These are phyloP conservation scores for Aspergillus niger DNA, from an alignment of 2,329 filamentous ascomycete genomes.

Conservation along the genomic window DNA sequence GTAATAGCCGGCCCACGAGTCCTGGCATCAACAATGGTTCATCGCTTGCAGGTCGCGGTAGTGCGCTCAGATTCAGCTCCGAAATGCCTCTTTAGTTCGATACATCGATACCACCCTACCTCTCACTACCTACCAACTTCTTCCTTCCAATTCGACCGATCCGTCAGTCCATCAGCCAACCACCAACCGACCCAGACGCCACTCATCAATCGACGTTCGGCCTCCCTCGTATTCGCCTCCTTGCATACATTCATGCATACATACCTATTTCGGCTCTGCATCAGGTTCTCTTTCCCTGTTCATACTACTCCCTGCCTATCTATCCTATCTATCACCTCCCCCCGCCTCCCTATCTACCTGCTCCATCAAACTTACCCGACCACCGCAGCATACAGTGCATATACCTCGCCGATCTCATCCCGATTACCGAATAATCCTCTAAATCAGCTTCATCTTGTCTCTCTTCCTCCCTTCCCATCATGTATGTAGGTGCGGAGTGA, in stretches of 20 bases:
- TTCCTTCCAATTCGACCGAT: neutral
- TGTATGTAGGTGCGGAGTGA: neutral
- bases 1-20: slow-evolving; percentile 43
- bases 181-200: neutral
- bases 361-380: neutral
- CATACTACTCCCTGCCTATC: neutral
- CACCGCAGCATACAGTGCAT: neutral
- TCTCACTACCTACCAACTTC: neutral
- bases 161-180: neutral
- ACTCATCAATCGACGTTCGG: neutral
- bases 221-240: neutral
- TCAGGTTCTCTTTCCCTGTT: neutral
- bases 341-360: neutral
- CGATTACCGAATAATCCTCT: neutral
- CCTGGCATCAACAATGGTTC: slow-evolving; percentile 39
- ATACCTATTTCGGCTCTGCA: neutral
- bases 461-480: neutral
- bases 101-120: neutral
- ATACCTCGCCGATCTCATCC: neutral
- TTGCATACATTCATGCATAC: neutral
- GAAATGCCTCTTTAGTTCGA: slow-evolving; percentile 34
- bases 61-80: slow-evolving; percentile 43
- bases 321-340: neutral
- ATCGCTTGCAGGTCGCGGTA: slow-evolving; percentile 35
- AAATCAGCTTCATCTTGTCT: neutral